Conservation (phyloP, 148 eudicot species). For the Pharnaceum exiguum region DNA sequence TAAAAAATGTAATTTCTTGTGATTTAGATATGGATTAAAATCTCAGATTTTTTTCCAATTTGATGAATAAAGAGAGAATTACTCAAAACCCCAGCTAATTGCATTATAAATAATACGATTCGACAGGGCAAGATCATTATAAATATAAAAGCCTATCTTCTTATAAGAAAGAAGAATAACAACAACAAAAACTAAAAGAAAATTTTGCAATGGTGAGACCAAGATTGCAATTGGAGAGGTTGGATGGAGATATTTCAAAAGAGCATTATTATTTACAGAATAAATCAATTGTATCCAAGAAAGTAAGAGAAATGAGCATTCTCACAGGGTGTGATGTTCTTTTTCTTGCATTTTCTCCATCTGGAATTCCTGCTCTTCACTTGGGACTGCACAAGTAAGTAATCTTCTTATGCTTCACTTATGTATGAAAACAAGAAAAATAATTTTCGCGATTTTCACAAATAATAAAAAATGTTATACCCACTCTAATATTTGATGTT, state of each 20-base stretch:
- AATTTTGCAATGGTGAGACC: conserved; percentile 30
- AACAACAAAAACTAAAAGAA: too few relatives aligned
- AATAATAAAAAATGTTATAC: too few relatives aligned
- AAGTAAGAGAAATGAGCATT: conserved; percentile 24
- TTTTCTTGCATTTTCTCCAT: conserved; percentile 28
- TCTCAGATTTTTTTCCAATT: not conserved
- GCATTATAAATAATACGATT: not conserved
- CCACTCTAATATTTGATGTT: too few relatives aligned
- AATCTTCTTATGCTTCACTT: not conserved
- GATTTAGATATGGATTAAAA: not conserved
- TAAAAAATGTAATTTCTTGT: not conserved
- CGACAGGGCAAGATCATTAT: not conserved
- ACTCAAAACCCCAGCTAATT: not conserved
- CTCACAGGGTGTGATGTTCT: conserved; percentile 18
- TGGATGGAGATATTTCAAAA: conserved; percentile 21
- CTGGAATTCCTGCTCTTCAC: conserved; percentile 20
- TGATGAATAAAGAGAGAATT: not conserved
- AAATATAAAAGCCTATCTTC: not conserved
- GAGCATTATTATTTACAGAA: conserved; percentile 23
- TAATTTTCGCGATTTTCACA: too few relatives aligned
- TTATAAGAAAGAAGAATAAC: not conserved
- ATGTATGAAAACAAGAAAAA: too few relatives aligned
- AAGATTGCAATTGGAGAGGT: conserved; percentile 22
- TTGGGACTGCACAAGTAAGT: conserved; percentile 20
- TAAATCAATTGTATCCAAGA: conserved; percentile 14